phyloP scores from a whole-genome alignment of 257 asterid species.

The Eucommia ulmoides region DNA sequence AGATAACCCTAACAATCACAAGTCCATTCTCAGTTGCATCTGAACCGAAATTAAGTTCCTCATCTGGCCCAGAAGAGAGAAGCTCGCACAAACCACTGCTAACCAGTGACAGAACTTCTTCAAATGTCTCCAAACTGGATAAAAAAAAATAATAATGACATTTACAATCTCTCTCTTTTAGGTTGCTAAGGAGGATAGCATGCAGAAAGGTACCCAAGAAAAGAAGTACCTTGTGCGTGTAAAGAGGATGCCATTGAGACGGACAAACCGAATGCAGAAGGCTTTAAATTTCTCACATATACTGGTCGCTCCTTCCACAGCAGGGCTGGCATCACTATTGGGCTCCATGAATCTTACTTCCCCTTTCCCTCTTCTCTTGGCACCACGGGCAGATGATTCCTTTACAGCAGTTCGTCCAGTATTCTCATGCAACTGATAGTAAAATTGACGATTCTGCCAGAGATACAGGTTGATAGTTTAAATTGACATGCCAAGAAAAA shows the following conservation, averaged over 20 bases:
- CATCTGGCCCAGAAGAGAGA: conserved; percentile 64
- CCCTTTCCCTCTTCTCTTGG: conserved; percentile 62
- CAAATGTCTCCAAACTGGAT: conserved; percentile 81
- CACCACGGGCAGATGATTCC: too few species aligned
- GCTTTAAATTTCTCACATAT: conserved; percentile 37
- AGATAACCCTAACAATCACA: conserved; percentile 58
- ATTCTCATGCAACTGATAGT: neutral
- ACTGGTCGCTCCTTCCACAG: conserved; percentile 30
- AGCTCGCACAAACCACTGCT: conserved; percentile 52
- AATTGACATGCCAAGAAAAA: neutral
- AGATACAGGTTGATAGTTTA: neutral
- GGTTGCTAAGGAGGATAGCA: neutral
- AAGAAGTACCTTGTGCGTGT: conserved; percentile 72
- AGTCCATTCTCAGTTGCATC: conserved; percentile 62
- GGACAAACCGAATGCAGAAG: conserved; percentile 57
- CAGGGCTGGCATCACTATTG: conserved; percentile 27
- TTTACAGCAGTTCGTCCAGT: neutral
- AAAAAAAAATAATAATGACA: conserved; percentile 9
- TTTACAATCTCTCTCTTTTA: too few species aligned
- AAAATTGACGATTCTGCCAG: neutral
- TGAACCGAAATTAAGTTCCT: conserved; percentile 52
- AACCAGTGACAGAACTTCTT: conserved; percentile 58
- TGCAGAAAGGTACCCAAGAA: conserved; percentile 13
- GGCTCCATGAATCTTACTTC: conserved; percentile 34
- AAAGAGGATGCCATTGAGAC: conserved; percentile 81